Percentiles rank a stretch among this genome's conserved stretches.
Evolutionary conservation across 2,329 filamentous ascomycete genomes (phyloP).

Genomic region (Penicillium hesseltinei): DNA sequence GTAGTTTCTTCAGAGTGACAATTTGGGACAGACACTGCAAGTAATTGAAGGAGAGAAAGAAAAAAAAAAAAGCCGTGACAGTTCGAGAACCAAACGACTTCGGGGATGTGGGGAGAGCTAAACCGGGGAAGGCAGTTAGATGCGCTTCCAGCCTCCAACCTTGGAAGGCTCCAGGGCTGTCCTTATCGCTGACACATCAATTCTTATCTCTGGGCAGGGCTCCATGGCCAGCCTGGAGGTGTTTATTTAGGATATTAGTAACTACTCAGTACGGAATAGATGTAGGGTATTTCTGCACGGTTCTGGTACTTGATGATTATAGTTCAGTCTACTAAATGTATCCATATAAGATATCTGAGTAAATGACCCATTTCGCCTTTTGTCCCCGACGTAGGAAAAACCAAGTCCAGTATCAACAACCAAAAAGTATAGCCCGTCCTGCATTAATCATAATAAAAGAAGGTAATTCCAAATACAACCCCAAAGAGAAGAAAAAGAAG

Average conservation of each 20-base stretch:
- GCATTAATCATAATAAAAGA: background rate
- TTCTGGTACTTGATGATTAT: background rate
- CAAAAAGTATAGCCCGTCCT: background rate
- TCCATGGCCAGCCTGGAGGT: background rate
- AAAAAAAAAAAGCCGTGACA: background rate
- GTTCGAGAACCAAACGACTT: background rate
- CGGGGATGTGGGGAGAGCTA: slow-evolving; percentile 17
- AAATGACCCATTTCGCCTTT: slow-evolving; percentile 1
- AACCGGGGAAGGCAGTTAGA: slow-evolving; percentile 24
- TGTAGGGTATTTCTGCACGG: background rate
- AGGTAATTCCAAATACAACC: background rate
- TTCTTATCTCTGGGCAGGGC: slow-evolving; percentile 6
- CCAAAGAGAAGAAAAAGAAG: background rate
- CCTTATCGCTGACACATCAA: slow-evolving; percentile 12
- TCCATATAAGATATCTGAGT: background rate
- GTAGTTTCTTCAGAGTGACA: background rate
- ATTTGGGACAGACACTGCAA: background rate
- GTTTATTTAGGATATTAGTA: background rate
- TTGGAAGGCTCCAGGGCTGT: background rate
- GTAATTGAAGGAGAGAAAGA: background rate
- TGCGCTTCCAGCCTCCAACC: slow-evolving; percentile 6
- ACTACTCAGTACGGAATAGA: background rate
- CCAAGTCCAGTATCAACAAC: background rate
- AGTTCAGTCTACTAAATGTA: background rate
- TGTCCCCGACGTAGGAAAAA: background rate